Conservation (phyloP, 345 rosid genomes). For the Citrus hindsii region DNA sequence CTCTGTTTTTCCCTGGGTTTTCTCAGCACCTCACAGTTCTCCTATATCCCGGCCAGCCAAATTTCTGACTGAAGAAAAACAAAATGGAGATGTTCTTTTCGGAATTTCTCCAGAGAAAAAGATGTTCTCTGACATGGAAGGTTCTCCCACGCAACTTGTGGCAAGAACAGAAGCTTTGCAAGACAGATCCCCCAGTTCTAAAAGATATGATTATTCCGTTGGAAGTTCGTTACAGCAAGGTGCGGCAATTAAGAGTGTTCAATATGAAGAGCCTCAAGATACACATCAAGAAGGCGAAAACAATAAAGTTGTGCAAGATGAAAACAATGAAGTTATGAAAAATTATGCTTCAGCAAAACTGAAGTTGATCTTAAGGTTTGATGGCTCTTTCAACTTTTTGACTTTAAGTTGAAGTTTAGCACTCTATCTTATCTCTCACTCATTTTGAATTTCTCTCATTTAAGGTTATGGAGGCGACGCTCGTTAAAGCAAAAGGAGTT, state of each 20-base stretch:
- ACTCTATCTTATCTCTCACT: constrained; percentile 7
- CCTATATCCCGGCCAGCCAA: constrained; percentile 33
- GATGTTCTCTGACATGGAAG: constrained; percentile 31
- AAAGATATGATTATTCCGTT: constrained; percentile 6
- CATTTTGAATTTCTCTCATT: constrained; percentile 17
- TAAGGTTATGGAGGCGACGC: constrained; percentile 84
- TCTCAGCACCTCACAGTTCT: constrained; percentile 34
- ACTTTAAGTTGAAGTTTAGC: constrained; percentile 1
- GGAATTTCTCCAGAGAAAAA: constrained; percentile 31
- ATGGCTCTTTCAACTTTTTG: constrained; percentile 12
- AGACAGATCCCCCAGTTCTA: constrained; percentile 34
- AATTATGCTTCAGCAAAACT: constrained; percentile 63
- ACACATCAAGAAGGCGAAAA: constrained; percentile 33
- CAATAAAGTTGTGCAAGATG: constrained; percentile 24
- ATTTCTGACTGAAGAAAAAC: constrained; percentile 33
- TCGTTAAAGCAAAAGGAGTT: constrained; percentile 52
- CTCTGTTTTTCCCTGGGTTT: constrained; percentile 30
- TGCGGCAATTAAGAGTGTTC: constrained; percentile 27
- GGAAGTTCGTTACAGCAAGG: constrained; percentile 24
- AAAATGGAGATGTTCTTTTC: constrained; percentile 21
- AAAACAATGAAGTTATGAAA: constrained; percentile 30
- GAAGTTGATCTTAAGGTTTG: constrained; percentile 79
- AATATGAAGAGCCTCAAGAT: constrained; percentile 32
- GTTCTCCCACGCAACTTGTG: constrained; percentile 27
- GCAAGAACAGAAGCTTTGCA: constrained; percentile 29